A percentile compares a stretch with the other conserved stretches of the same genome.
phyloP scores from a whole-genome alignment of 1,284 basidiomycete species.

The Apiotrichum brassicae region DNA sequence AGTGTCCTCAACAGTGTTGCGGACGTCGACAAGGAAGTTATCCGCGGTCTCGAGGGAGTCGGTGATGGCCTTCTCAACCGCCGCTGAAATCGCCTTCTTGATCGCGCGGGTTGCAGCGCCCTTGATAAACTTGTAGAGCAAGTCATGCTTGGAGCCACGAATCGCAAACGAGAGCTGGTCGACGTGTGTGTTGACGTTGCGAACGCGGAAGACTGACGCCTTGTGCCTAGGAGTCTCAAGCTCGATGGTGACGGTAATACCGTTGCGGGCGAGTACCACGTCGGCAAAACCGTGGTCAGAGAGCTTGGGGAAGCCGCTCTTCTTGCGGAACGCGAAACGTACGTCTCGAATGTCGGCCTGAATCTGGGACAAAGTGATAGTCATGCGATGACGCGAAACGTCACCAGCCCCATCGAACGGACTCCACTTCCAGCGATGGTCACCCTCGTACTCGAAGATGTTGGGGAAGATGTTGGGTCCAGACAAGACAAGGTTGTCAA shows the following conservation, averaged over 20 bases:
- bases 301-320: conserved; percentile 53
- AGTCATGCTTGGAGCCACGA: conserved; percentile 82
- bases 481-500: conserved; percentile 81
- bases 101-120: conserved; percentile 56
- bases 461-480: conserved; percentile 58
- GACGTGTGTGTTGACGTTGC: conserved; percentile 50
- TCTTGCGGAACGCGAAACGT: conserved; percentile 65
- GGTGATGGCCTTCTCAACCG: conserved; percentile 66
- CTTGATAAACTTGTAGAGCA: conserved; percentile 65
- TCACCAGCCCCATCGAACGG: conserved; percentile 59
- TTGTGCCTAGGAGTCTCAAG: conserved; percentile 44
- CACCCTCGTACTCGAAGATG: conserved; percentile 69
- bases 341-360: conserved; percentile 93
- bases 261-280: conserved; percentile 71
- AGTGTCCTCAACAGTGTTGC: conserved; percentile 59
- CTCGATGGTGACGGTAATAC: conserved; percentile 49
- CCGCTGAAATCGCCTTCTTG: conserved; percentile 85
- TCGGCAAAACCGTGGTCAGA: conserved; percentile 88
- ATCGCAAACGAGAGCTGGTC: conserved; percentile 85
- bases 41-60: conserved; percentile 69
- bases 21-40: conserved; percentile 63
- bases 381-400: conserved; percentile 62
- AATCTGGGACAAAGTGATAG: conserved; percentile 70
- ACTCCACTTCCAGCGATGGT: conserved; percentile 76
- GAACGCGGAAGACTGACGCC: conserved; percentile 37